These are phyloP conservation scores for Tricholoma terreum DNA, from an alignment of 768 basidiomycete genomes.

Conservation along the genomic window DNA sequence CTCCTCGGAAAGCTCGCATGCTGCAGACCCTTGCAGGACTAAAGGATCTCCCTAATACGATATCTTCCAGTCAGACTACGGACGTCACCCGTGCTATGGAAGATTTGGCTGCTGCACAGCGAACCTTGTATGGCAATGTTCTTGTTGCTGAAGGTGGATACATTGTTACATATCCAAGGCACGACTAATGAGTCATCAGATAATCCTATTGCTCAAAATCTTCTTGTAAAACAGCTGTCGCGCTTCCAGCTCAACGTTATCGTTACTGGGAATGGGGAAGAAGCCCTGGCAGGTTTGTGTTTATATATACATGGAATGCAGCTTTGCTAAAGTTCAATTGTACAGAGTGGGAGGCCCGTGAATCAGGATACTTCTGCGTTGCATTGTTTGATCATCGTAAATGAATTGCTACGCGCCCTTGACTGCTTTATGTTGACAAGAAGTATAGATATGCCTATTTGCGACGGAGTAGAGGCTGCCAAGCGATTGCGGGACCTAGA, in stretches of 20 bases:
- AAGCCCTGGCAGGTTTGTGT: slow-evolving; percentile 52
- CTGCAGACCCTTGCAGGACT: slow-evolving; percentile 59
- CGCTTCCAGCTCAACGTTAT: slow-evolving; percentile 56
- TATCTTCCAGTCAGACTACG: slow-evolving; percentile 34
- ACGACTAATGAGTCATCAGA: slow-evolving; percentile 35
- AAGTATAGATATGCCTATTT: slow-evolving; percentile 67
- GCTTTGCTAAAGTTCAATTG: slow-evolving; percentile 1
- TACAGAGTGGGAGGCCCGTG: slow-evolving; percentile 65
- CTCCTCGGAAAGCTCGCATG: slow-evolving; percentile 57
- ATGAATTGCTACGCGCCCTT: slow-evolving; percentile 16
- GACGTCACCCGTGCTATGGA: slow-evolving; percentile 43
- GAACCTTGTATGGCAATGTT: slow-evolving; percentile 63
- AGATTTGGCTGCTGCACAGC: slow-evolving; percentile 42
- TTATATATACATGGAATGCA: not conserved
- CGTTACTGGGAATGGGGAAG: slow-evolving; percentile 65
- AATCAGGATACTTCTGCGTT: slow-evolving; percentile 65
- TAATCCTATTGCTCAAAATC: slow-evolving; percentile 66
- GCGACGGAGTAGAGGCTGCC: slow-evolving; percentile 73
- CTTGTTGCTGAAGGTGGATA: slow-evolving; percentile 67
- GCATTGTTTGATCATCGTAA: slow-evolving; percentile 76
- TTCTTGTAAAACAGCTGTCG: slow-evolving; percentile 66
- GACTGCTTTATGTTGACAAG: not conserved
- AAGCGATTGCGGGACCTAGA: slow-evolving; percentile 62
- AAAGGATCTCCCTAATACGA: slow-evolving; percentile 50
- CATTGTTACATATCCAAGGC: not conserved